phyloP scores from a whole-genome alignment of 108 stramenopile genomes.

The Cylindrotheca closterium region DNA sequence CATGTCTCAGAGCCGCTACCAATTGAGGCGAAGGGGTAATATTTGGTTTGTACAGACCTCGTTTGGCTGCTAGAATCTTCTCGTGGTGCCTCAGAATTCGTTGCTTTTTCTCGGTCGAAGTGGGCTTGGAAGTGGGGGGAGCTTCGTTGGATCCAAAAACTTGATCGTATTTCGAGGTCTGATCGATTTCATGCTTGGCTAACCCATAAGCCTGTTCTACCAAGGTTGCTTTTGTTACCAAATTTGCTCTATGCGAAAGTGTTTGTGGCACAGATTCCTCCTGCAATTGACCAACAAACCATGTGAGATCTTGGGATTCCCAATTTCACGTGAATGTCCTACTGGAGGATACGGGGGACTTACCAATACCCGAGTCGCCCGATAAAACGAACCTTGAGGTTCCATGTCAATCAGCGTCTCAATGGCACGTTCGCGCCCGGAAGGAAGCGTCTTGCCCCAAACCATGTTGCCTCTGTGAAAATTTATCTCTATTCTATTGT shows the following conservation, averaged over 20 bases:
- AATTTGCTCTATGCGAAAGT: constrained; percentile 50
- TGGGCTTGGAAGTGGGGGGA: background rate
- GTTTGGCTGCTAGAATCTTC: constrained; percentile 50
- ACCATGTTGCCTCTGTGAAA: constrained; percentile 1
- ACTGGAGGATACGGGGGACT: constrained; percentile 26
- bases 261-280: constrained; percentile 57
- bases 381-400: constrained; percentile 65
- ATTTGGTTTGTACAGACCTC: constrained; percentile 11
- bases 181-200: constrained; percentile 51
- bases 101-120: constrained; percentile 10
- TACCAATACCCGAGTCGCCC: constrained; percentile 69
- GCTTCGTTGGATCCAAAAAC: constrained; percentile 13
- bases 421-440: constrained; percentile 68
- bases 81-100: constrained; percentile 60
- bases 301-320: background rate
- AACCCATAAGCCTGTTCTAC: constrained; percentile 64
- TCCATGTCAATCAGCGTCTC: constrained; percentile 84
- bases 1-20: constrained; percentile 51
- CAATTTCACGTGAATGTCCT: background rate
- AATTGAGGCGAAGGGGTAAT: constrained; percentile 55
- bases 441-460: constrained; percentile 27
- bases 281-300: constrained; percentile 32
- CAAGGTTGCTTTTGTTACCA: constrained; percentile 60
- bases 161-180: constrained; percentile 30
- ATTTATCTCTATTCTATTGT: too few relatives aligned